Conservation (phyloP, 345 rosid species). For the Camelina hispida region DNA sequence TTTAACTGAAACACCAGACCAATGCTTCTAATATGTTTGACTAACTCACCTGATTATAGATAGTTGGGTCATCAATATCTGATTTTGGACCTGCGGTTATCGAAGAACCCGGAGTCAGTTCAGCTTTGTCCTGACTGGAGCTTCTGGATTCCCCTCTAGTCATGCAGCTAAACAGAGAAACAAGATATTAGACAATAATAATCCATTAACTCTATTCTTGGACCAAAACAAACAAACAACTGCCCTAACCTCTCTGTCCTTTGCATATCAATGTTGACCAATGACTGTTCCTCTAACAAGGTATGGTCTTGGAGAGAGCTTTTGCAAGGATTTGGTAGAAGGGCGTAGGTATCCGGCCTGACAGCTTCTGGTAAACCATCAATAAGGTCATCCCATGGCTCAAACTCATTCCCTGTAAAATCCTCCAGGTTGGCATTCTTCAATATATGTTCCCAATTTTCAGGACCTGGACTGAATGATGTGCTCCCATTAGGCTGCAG, state of each 20-base stretch:
- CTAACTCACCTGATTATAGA: slow-evolving; percentile 61
- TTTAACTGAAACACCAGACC: slow-evolving; percentile 13
- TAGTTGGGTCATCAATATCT: slow-evolving; percentile 56
- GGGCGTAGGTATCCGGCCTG: slow-evolving; percentile 49
- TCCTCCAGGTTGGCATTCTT: slow-evolving; percentile 66
- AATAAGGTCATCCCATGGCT: slow-evolving; percentile 60
- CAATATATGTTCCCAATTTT: slow-evolving; percentile 86
- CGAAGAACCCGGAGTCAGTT: slow-evolving; percentile 69
- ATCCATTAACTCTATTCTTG: slow-evolving; percentile 17
- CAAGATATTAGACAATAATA: slow-evolving; percentile 7
- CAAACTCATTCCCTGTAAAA: slow-evolving; percentile 62
- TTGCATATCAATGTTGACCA: slow-evolving; percentile 60
- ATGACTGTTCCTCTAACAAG: slow-evolving; percentile 55
- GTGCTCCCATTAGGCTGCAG: slow-evolving; percentile 62
- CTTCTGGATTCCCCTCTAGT: slow-evolving; percentile 64
- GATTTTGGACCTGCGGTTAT: slow-evolving; percentile 55
- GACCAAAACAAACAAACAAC: slow-evolving; percentile 15
- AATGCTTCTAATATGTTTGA: slow-evolving; percentile 26
- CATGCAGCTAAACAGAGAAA: slow-evolving; percentile 36
- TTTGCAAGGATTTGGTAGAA: slow-evolving; percentile 54
- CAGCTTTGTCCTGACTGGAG: slow-evolving; percentile 62
- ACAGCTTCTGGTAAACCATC: slow-evolving; percentile 49
- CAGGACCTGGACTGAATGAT: slow-evolving; percentile 60
- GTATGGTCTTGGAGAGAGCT: slow-evolving; percentile 48
- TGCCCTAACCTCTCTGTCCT: slow-evolving; percentile 59